Evolutionary conservation across 2,329 filamentous ascomycete species (phyloP).

Genomic region (Sphaerulina vaccinii): DNA sequence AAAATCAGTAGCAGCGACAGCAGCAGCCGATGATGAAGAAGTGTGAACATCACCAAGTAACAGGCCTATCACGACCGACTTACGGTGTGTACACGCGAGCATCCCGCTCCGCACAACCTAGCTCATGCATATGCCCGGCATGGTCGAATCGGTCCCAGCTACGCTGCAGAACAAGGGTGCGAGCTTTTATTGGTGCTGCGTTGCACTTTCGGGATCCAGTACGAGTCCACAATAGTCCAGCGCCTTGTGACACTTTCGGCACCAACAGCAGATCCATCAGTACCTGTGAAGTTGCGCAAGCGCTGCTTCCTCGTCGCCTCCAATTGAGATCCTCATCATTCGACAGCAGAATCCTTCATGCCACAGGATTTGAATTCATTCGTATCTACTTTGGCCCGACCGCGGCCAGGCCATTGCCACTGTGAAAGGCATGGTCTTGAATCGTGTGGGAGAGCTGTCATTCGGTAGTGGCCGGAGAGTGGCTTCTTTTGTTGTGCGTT

Average conservation of each 20-base stretch:
- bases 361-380: neutral
- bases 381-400: neutral
- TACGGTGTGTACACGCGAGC: conserved; percentile 26
- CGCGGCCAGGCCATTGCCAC: conserved; percentile 2
- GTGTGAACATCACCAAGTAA: conserved; percentile 6
- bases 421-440: neutral
- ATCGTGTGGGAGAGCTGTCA: conserved; percentile 1
- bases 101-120: conserved; percentile 14
- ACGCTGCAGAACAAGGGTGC: conserved; percentile 13
- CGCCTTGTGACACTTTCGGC: conserved; percentile 25
- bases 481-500: neutral
- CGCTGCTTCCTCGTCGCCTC: conserved; percentile 7
- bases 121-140: conserved; percentile 18
- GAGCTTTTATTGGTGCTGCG: conserved; percentile 25
- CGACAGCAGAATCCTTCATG: neutral
- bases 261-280: conserved; percentile 17
- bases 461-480: conserved; percentile 5
- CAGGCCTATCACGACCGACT: conserved; percentile 20
- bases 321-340: conserved; percentile 6
- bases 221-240: conserved; percentile 16
- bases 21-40: neutral
- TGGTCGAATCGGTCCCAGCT: conserved; percentile 13
- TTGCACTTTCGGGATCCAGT: conserved; percentile 19
- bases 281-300: conserved; percentile 5
- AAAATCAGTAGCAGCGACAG: neutral